Evolutionary conservation across 164 flowering plant genomes (phyloP).

Genomic region (Litsea cubeba): DNA sequence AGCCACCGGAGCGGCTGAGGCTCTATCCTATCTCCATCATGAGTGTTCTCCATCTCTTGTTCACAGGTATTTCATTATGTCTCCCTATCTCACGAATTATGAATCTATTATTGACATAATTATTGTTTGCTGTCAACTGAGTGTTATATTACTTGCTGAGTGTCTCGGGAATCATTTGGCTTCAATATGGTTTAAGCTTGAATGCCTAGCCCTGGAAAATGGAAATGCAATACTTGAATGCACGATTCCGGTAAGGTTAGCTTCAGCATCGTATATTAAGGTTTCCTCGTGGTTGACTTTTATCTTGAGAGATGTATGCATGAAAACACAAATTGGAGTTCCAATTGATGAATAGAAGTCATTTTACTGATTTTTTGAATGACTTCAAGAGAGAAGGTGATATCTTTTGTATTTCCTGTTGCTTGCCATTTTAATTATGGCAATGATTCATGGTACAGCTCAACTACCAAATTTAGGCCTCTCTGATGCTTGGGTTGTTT

Average conservation of each 20-base stretch:
- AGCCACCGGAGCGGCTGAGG: slow-evolving; percentile 93
- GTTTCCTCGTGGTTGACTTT: neutral
- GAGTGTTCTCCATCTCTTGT: slow-evolving; percentile 84
- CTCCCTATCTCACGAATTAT: neutral
- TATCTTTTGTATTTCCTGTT: no score
- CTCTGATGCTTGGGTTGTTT: neutral
- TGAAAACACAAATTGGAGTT: neutral
- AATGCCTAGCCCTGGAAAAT: neutral
- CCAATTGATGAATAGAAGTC: neutral
- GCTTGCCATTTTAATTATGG: neutral
- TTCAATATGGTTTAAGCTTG: neutral
- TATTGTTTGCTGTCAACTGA: neutral
- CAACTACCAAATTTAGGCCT: neutral
- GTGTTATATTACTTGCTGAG: neutral
- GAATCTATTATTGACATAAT: neutral
- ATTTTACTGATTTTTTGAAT: neutral
- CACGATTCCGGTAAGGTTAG: neutral
- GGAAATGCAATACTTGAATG: neutral
- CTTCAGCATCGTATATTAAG: neutral
- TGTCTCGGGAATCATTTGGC: neutral
- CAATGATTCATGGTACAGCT: neutral
- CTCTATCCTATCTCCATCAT: slow-evolving; percentile 75
- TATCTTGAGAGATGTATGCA: neutral
- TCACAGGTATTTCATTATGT: slow-evolving; percentile 60
- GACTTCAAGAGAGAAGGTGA: no score